phyloP scores from a whole-genome alignment of 306 rosid genomes.

The Elaeagnus macrophylla region DNA sequence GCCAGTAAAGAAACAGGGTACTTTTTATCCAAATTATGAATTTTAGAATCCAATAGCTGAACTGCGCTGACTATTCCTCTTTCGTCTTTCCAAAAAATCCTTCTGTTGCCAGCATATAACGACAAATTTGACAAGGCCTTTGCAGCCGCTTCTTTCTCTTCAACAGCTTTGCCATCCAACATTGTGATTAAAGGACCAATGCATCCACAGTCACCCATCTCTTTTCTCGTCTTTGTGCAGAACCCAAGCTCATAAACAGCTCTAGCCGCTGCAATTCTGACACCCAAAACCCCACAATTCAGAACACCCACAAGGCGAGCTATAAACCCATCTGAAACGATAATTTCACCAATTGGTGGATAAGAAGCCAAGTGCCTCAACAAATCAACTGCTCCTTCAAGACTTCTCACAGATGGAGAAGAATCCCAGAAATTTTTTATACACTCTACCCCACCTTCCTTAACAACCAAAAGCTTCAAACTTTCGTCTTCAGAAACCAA shows the following conservation, averaged over 20 bases:
- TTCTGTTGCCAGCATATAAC: constrained; percentile 38
- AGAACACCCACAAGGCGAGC: constrained; percentile 41
- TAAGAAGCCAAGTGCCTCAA: constrained; percentile 48
- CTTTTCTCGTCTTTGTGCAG: constrained; percentile 50
- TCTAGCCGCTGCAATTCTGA: constrained; percentile 57
- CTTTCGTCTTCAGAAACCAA: constrained; percentile 49
- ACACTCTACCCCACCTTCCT: constrained; percentile 65
- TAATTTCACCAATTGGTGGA: constrained; percentile 41
- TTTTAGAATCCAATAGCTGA: constrained; percentile 67
- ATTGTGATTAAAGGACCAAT: constrained; percentile 51
- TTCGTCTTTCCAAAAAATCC: constrained; percentile 51
- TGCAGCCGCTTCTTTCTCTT: constrained; percentile 73
- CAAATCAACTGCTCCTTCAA: constrained; percentile 62
- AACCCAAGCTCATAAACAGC: constrained; percentile 61
- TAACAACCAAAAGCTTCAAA: constrained; percentile 41
- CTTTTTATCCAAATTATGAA: constrained; percentile 54
- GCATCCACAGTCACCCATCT: constrained; percentile 73
- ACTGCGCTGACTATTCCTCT: constrained; percentile 59
- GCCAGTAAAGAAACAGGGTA: constrained; percentile 66
- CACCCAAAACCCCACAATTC: constrained; percentile 61
- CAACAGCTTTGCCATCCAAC: constrained; percentile 82
- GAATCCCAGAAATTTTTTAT: constrained; percentile 83
- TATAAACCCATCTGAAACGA: constrained; percentile 52
- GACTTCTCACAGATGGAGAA: constrained; percentile 31
- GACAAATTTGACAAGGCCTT: constrained; percentile 61